Evolutionary conservation across 352 stramenopile genomes (phyloP).

Genomic region (Elongisporangium senticosum): DNA sequence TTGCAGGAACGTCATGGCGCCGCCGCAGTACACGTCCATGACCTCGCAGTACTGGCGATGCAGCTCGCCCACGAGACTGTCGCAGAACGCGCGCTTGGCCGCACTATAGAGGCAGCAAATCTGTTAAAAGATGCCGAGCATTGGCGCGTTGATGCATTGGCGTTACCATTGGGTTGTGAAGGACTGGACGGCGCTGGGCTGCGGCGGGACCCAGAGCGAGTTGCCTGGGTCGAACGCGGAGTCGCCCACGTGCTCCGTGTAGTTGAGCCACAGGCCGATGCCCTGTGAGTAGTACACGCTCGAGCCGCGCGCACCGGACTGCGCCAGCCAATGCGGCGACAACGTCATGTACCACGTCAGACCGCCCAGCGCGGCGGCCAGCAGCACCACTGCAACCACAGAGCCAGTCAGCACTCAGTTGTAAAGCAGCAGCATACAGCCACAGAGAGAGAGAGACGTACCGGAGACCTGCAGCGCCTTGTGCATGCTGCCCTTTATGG

Average conservation of each 20-base stretch:
- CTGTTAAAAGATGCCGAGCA: background rate
- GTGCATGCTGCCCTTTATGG: slow-evolving; percentile 21
- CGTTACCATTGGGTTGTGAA: slow-evolving; percentile 58
- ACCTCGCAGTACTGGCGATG: slow-evolving; percentile 75
- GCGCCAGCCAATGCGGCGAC: slow-evolving; percentile 58
- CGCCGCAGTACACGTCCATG: slow-evolving; percentile 63
- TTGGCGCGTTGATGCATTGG: background rate
- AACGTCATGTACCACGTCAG: slow-evolving; percentile 72
- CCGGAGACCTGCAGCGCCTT: slow-evolving; percentile 35
- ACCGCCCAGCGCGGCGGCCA: slow-evolving; percentile 36
- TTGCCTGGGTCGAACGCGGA: slow-evolving; percentile 64
- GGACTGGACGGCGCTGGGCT: slow-evolving; percentile 46
- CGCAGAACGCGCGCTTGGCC: slow-evolving; percentile 36
- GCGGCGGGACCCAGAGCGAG: slow-evolving; percentile 67
- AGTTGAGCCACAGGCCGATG: slow-evolving; percentile 79
- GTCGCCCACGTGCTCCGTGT: slow-evolving; percentile 70
- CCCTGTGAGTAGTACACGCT: slow-evolving; percentile 69
- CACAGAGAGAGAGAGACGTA: slow-evolving; percentile 8
- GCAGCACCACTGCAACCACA: slow-evolving; percentile 31
- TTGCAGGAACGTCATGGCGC: slow-evolving; percentile 51
- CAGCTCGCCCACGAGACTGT: slow-evolving; percentile 47
- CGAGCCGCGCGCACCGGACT: slow-evolving; percentile 42
- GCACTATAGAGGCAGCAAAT: slow-evolving; percentile 9
- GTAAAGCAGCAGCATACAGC: too few relatives aligned
- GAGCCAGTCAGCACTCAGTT: slow-evolving; percentile 6